Evolutionary conservation across 495 filamentous ascomycete species (phyloP).

Genomic region (Penicillium chermesinum): DNA sequence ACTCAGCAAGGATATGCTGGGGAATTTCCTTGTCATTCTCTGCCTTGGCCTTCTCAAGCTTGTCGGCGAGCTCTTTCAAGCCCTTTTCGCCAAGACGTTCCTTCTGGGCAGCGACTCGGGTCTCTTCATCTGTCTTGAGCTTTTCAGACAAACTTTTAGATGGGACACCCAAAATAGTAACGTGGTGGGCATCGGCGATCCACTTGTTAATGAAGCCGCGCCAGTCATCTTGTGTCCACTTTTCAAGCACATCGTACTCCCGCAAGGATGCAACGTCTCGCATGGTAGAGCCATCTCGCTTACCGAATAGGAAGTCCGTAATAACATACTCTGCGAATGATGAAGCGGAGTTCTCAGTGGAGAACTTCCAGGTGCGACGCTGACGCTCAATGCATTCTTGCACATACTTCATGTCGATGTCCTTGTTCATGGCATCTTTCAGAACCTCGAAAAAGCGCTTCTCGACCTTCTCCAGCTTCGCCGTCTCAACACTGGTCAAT

Average conservation of each 20-base stretch:
- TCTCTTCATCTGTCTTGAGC: slow-evolving; percentile 65
- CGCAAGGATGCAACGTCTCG: slow-evolving; percentile 59
- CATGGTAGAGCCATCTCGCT: slow-evolving; percentile 76
- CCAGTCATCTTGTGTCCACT: slow-evolving; percentile 83
- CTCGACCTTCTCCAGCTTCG: slow-evolving; percentile 77
- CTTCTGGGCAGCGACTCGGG: slow-evolving; percentile 51
- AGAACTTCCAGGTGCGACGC: slow-evolving; percentile 69
- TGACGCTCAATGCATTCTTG: slow-evolving; percentile 77
- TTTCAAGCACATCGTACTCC: slow-evolving; percentile 70
- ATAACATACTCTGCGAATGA: slow-evolving; percentile 79
- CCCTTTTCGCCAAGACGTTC: slow-evolving; percentile 59
- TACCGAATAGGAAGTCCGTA: slow-evolving; percentile 85
- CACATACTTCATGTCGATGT: slow-evolving; percentile 84
- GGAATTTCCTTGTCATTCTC: slow-evolving; percentile 81
- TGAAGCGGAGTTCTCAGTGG: slow-evolving; percentile 66
- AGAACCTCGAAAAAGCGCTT: slow-evolving; percentile 79
- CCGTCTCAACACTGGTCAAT: slow-evolving; percentile 78
- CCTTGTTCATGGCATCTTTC: slow-evolving; percentile 69
- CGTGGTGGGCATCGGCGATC: slow-evolving; percentile 78
- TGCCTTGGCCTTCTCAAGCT: slow-evolving; percentile 71
- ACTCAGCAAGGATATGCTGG: slow-evolving; percentile 66
- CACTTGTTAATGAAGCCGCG: slow-evolving; percentile 72
- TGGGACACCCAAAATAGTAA: slow-evolving; percentile 83
- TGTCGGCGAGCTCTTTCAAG: slow-evolving; percentile 64
- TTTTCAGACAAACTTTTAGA: slow-evolving; percentile 64